Evolutionary conservation across 345 rosid species (phyloP).

Genomic region (Arabidopsis suecica): DNA sequence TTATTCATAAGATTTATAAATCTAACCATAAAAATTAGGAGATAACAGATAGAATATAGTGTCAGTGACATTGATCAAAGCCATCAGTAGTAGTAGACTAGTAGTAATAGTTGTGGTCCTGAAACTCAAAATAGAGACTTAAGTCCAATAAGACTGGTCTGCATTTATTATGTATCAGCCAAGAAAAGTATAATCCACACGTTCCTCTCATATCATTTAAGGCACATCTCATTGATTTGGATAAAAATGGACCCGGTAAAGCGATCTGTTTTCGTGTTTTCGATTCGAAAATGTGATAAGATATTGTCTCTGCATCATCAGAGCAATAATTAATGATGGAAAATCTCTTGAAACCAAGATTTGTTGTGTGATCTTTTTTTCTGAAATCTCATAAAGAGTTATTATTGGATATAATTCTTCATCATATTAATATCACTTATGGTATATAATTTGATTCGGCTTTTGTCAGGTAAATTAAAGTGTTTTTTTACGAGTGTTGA

Average conservation of each 20-base stretch:
- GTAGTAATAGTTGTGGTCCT: conserved; percentile 51
- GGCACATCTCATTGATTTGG: conserved; percentile 10
- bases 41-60: conserved; percentile 41
- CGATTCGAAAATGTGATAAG: conserved; percentile 6
- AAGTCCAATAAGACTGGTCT: conserved; percentile 26
- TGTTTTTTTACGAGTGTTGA: conserved; percentile 49
- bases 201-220: conserved; percentile 41
- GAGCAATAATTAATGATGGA: neutral
- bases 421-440: conserved; percentile 36
- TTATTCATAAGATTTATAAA: conserved; percentile 28
- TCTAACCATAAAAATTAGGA: conserved; percentile 32
- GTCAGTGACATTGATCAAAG: conserved; percentile 43
- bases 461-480: conserved; percentile 57
- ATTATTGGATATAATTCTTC: conserved; percentile 31
- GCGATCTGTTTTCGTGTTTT: conserved; percentile 16
- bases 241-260: conserved; percentile 22
- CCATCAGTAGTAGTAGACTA: conserved; percentile 28
- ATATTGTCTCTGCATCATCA: conserved; percentile 37
- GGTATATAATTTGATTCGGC: conserved; percentile 54
- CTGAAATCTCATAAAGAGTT: conserved; percentile 33
- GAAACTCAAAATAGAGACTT: conserved; percentile 32
- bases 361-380: conserved; percentile 10
- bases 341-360: conserved; percentile 7
- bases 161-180: conserved; percentile 40
- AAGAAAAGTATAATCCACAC: conserved; percentile 41